Evolutionary conservation across 2,329 filamentous ascomycete genomes (phyloP), one percentile per base, ranked within the genome.

Genomic region (Trichoderma sp.): DNA sequence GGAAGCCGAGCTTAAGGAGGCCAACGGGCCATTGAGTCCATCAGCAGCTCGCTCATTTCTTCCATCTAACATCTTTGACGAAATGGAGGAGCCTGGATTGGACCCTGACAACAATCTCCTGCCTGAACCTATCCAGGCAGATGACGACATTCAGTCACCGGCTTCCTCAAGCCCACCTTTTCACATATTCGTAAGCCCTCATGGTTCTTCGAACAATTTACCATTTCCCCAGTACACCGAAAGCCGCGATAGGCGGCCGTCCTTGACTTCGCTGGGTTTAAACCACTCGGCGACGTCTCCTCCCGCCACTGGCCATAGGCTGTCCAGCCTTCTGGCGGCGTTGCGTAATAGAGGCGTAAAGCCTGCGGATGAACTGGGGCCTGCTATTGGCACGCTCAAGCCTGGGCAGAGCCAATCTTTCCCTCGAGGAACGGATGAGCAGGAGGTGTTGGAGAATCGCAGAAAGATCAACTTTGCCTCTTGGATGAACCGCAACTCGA

Each of bases 381-480:
- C 89, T 6, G 82, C 86, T 1, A 78, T 93, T 8, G 92, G 92
- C 1, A 88, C 86, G 22, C 80, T 94, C 15, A 92, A 92, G 74
- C 80, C 86, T 34, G 85, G 87, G 0, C 91, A 94, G 75, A 93
- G 91, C 73, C 91, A 92, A 74, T 94, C 92, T 0, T 88, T 95
- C 71, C 92, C 92, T 6, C 82, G 86, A 19, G 84, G 85, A 69
- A 79, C 79, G 69, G 91, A 86, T 25, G 87, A 88, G 13, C 77
- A 76, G 72, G 90, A 84, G 74, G 80, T 75, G 70, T 78, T 79
- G 76, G 82, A 74, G 70, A 87, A 76, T 76, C 87, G 80, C 77
- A 86, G 87, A 27, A 83, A 86, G 45, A 84, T 86, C 39, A 89
- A 86, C 72, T 83, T 89, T 53, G 83, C 85, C 68, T 83, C 85